Evolutionary conservation across 495 filamentous ascomycete genomes (phyloP), one percentile per base, ranked within the genome.

Genomic region (Evansstolkia leycettana): DNA sequence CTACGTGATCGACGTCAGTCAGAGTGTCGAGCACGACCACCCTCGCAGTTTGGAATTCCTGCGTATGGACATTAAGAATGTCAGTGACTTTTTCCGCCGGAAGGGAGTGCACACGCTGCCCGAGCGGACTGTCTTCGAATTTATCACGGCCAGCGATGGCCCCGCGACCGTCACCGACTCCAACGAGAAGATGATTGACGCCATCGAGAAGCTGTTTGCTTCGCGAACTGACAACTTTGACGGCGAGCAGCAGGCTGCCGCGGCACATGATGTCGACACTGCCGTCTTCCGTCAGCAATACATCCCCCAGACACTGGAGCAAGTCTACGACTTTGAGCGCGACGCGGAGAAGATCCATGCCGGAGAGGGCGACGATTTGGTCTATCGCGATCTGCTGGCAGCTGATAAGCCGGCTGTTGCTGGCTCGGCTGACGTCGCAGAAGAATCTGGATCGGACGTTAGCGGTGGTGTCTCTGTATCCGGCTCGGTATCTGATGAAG

Each of bases 31-130:
- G 62, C 87, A 94, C 51, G 86, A 96, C 38, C 90, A 98, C 57
- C 89, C 90, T 1, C 69, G 82, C 39, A 85, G 80, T 20, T 66
- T 92, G 13, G 86, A 95, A 52, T 96, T 98, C 54, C 62, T 96
- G 39, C 75, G 88, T 13, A 95, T 93, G 84, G 90, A 98, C 55
- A 82, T 96, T 57, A 95, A 94, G 67, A 98, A 98, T 48, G 73
- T 90, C 2, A 77, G 72, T 28, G 85, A 92, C 50, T 98, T 90
- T 62, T 98, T 98, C 71, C 59, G 75, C 33, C 70, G 82, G 2
- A 80, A 92, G 48, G 82, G 78, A 31, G 84, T 95, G 2, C 74
- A 88, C 40, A 78, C 71, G 0, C 63, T 96, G 7, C 50, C 75
- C 2, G 87, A 95, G 46, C 73, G 75, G 15, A 57, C 67, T 0